Percentiles rank a stretch among this genome's conserved stretches.
These are phyloP conservation scores for Pseudonectria buxi DNA, from an alignment of 2,329 filamentous ascomycete species.

Conservation along the genomic window DNA sequence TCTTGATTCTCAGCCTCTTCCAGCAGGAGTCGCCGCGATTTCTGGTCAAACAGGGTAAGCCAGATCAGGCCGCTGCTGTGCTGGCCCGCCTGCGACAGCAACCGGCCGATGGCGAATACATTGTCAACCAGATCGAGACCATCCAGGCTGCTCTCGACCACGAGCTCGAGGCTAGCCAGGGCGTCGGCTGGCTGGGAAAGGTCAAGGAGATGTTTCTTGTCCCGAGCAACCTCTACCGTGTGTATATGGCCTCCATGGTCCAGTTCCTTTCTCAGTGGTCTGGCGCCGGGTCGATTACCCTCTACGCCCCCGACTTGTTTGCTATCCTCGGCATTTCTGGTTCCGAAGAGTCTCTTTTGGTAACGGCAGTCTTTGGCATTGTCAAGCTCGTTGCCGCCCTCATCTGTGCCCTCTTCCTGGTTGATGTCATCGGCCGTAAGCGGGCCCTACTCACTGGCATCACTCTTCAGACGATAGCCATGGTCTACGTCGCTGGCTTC, in stretches of 20 bases:
- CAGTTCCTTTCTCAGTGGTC: slow-evolving; percentile 71
- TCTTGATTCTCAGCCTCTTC: slow-evolving; percentile 62
- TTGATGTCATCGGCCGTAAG: slow-evolving; percentile 73
- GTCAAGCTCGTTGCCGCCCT: slow-evolving; percentile 64
- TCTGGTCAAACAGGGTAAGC: slow-evolving; percentile 57
- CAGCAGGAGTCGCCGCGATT: slow-evolving; percentile 65
- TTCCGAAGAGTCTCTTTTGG: slow-evolving; percentile 60
- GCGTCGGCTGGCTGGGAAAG: slow-evolving; percentile 56
- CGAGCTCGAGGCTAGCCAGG: slow-evolving; percentile 65
- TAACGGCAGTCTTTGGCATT: slow-evolving; percentile 70
- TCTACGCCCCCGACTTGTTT: slow-evolving; percentile 71
- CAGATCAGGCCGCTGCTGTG: slow-evolving; percentile 49
- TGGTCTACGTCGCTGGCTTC: slow-evolving; percentile 57
- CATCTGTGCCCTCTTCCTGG: slow-evolving; percentile 67
- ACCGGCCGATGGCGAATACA: slow-evolving; percentile 51
- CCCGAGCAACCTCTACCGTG: slow-evolving; percentile 64
- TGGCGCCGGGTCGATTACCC: slow-evolving; percentile 65
- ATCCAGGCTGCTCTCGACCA: slow-evolving; percentile 62
- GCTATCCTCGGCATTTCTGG: slow-evolving; percentile 63
- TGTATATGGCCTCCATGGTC: slow-evolving; percentile 61
- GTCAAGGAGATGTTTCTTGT: slow-evolving; percentile 63
- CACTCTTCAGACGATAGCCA: slow-evolving; percentile 50
- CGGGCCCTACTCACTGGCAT: slow-evolving; percentile 56
- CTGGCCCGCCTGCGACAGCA: slow-evolving; percentile 56
- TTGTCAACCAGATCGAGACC: slow-evolving; percentile 53